Percentiles rank a stretch among this genome's conserved stretches.
Conservation (phyloP, 2,329 filamentous ascomycete species). For the Didymella exigua region DNA sequence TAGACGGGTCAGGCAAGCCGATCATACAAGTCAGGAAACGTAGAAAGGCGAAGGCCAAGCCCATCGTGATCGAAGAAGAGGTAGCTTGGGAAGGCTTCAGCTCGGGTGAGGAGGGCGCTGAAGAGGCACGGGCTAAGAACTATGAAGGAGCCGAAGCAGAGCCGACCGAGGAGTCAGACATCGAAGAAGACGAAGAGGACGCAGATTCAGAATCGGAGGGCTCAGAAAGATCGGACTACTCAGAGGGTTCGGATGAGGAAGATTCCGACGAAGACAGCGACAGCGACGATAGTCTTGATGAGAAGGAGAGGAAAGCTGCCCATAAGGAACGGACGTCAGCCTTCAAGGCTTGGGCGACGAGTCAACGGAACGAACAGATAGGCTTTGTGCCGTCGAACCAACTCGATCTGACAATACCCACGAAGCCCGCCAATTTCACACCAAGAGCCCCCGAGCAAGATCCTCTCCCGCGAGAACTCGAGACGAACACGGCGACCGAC, state of each 20-base stretch:
- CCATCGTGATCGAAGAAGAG: conserved; percentile 49
- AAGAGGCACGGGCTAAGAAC: conserved; percentile 33
- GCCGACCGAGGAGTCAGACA: conserved; percentile 8
- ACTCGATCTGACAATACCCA: conserved; percentile 38
- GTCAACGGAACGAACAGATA: conserved; percentile 82
- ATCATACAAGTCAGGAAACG: conserved; percentile 83
- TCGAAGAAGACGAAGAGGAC: conserved; percentile 10
- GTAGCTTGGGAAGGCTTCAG: conserved; percentile 68
- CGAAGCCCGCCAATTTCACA: conserved; percentile 67
- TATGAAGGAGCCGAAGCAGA: neutral
- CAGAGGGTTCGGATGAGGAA: conserved; percentile 45
- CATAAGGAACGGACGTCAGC: conserved; percentile 63
- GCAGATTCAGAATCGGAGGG: conserved; percentile 15
- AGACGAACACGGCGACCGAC: conserved; percentile 61
- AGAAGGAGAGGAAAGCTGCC: conserved; percentile 47
- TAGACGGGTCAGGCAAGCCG: conserved; percentile 79
- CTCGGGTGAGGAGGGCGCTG: conserved; percentile 48
- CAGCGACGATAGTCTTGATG: conserved; percentile 40
- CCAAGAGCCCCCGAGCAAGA: conserved; percentile 73
- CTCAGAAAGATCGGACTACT: conserved; percentile 27
- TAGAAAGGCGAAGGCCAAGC: conserved; percentile 57
- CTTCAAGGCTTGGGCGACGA: conserved; percentile 92
- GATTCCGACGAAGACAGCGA: conserved; percentile 41
- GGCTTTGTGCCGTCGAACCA: conserved; percentile 64
- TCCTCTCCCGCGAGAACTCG: conserved; percentile 69